Evolutionary conservation across 2,329 filamentous ascomycete genomes (phyloP).

Genomic region (Pseudocercospora eumusae): DNA sequence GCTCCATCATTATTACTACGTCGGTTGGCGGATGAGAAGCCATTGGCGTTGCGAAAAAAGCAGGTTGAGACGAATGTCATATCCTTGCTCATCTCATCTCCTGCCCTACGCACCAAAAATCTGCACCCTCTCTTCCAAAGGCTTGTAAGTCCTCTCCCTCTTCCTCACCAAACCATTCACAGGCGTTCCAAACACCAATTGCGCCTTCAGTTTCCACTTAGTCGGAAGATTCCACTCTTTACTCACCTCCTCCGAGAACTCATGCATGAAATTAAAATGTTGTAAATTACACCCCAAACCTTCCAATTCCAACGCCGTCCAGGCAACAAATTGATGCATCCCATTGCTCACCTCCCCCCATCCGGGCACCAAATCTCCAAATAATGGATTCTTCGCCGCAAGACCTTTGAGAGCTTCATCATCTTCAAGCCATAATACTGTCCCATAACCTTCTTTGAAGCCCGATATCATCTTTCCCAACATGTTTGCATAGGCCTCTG

Average conservation of each 20-base stretch:
- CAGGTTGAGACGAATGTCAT: background rate
- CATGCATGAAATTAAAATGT: slow-evolving; percentile 36
- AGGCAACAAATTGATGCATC: slow-evolving; percentile 34
- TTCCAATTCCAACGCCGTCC: slow-evolving; percentile 37
- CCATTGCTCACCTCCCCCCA: slow-evolving; percentile 53
- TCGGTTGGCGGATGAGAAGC: slow-evolving; percentile 1
- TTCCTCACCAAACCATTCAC: slow-evolving; percentile 27
- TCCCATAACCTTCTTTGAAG: slow-evolving; percentile 73
- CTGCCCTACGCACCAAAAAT: slow-evolving; percentile 31
- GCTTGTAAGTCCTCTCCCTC: slow-evolving; percentile 35
- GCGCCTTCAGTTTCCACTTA: slow-evolving; percentile 74
- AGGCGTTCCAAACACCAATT: slow-evolving; percentile 68
- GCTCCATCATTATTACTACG: slow-evolving; percentile 6
- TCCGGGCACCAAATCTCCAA: slow-evolving; percentile 21
- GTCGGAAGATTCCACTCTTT: slow-evolving; percentile 65
- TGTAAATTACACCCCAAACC: slow-evolving; percentile 38
- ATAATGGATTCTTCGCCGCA: slow-evolving; percentile 24
- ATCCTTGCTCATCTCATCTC: background rate
- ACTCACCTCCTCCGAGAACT: slow-evolving; percentile 26
- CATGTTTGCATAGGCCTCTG: slow-evolving; percentile 63
- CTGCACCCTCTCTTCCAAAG: slow-evolving; percentile 36
- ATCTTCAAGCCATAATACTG: slow-evolving; percentile 49
- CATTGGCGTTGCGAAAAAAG: slow-evolving; percentile 3
- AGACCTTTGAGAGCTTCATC: slow-evolving; percentile 18
- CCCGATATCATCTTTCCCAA: slow-evolving; percentile 50